These are phyloP conservation scores for Yamadazyma mexicana DNA, from an alignment of 1,139 yeast genomes.

Conservation along the genomic window DNA sequence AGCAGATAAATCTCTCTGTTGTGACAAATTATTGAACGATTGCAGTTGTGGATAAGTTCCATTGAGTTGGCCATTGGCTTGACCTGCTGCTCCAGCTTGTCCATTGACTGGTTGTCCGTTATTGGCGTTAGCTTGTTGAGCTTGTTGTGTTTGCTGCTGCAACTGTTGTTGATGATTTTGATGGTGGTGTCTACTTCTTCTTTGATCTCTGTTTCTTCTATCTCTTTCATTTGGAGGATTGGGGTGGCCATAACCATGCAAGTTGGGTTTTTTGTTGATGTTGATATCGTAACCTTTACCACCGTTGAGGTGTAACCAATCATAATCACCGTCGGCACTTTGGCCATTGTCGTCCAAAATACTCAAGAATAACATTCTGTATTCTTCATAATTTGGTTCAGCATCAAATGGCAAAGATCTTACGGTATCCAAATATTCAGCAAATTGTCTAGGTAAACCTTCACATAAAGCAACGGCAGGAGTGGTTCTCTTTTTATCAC, in stretches of 20 bases:
- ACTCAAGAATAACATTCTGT: slow-evolving; percentile 72
- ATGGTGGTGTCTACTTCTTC: slow-evolving; percentile 41
- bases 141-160: slow-evolving; percentile 21
- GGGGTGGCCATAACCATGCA: slow-evolving; percentile 85
- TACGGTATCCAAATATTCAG: slow-evolving; percentile 80
- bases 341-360: slow-evolving; percentile 72
- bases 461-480: slow-evolving; percentile 75
- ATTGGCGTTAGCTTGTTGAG: slow-evolving; percentile 3
- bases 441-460: slow-evolving; percentile 85
- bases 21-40: slow-evolving; percentile 9
- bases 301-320: slow-evolving; percentile 91
- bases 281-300: slow-evolving; percentile 91
- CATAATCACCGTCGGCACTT: slow-evolving; percentile 82
- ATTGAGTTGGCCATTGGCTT: slow-evolving; percentile 4
- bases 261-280: slow-evolving; percentile 81
- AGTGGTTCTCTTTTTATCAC: slow-evolving; percentile 88
- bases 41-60: slow-evolving; percentile 5
- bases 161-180: slow-evolving; percentile 25
- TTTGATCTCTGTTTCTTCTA: slow-evolving; percentile 49
- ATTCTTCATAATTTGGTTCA: slow-evolving; percentile 89
- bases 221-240: slow-evolving; percentile 56
- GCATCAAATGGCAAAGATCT: slow-evolving; percentile 86
- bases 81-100: slow-evolving; percentile 5
- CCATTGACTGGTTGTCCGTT: slow-evolving; percentile 5
- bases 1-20: slow-evolving; percentile 18